These are phyloP conservation scores for Microcyclospora pomicola DNA, from an alignment of 2,329 filamentous ascomycete species.

Conservation along the genomic window DNA sequence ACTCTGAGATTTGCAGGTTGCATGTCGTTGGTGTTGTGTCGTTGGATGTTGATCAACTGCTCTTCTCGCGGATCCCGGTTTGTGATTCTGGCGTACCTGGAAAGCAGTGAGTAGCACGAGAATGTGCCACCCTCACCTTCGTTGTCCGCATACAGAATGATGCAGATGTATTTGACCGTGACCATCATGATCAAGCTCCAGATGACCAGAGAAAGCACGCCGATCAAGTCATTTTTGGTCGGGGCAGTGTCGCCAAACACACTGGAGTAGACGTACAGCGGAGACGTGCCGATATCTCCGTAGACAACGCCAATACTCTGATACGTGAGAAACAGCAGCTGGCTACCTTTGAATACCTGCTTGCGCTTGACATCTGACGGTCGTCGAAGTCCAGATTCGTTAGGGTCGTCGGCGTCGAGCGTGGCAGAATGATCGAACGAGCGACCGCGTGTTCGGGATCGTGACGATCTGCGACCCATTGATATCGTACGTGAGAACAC, in stretches of 20 bases:
- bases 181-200: conserved; percentile 58
- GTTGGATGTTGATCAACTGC: conserved; percentile 44
- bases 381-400: conserved; percentile 13
- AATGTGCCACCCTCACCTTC: conserved; percentile 61
- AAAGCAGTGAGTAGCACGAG: conserved; percentile 50
- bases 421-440: conserved; percentile 3
- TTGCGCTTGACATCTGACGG: conserved; percentile 16
- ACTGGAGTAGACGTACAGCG: conserved; percentile 59
- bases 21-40: conserved; percentile 44
- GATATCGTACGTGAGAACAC: conserved; percentile 10
- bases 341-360: conserved; percentile 20
- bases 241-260: conserved; percentile 43
- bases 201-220: conserved; percentile 53
- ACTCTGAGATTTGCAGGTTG: conserved; percentile 38
- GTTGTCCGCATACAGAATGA: conserved; percentile 53
- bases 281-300: conserved; percentile 53
- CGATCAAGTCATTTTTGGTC: conserved; percentile 44
- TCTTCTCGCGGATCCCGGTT: conserved; percentile 44
- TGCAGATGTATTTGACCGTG: conserved; percentile 53
- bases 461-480: conserved; percentile 1
- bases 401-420: conserved; percentile 9
- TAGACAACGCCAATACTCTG: conserved; percentile 56
- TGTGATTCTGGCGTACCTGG: conserved; percentile 47
- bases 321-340: conserved; percentile 41
- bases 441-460: background rate